A percentile compares a stretch with the other conserved stretches of the same genome.
Evolutionary conservation across 2,329 filamentous ascomycete genomes (phyloP).

Genomic region (Akanthomyces muscarius): DNA sequence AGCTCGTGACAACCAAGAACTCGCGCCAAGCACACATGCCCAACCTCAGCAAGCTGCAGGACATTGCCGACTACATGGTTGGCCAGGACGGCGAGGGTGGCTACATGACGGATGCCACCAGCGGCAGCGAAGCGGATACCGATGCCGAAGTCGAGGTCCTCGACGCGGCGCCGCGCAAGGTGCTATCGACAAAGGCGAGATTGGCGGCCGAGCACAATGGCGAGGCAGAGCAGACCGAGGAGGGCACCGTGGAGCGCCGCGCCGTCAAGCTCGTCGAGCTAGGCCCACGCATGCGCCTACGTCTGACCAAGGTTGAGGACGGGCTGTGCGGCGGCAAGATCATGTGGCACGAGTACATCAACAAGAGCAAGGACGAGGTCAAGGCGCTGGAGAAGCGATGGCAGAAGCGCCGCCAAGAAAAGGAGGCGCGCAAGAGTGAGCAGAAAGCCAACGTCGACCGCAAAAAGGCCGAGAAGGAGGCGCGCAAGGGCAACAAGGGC

Average conservation of each 20-base stretch:
- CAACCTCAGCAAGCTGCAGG: conserved; percentile 84
- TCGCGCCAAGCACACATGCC: conserved; percentile 68
- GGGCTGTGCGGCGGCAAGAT: conserved; percentile 84
- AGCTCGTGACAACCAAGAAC: conserved; percentile 59
- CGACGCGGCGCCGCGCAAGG: conserved; percentile 59
- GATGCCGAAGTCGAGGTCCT: conserved; percentile 91
- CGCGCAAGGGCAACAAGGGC: conserved; percentile 36
- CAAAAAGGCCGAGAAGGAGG: conserved; percentile 58
- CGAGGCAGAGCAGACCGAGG: conserved; percentile 42
- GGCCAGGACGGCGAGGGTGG: conserved; percentile 67
- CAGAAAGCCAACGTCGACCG: conserved; percentile 89
- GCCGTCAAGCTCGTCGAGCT: conserved; percentile 91
- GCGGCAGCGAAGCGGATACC: conserved; percentile 87
- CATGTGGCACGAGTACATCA: conserved; percentile 96
- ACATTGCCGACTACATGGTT: conserved; percentile 92
- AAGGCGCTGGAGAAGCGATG: conserved; percentile 77
- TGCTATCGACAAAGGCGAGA: conserved; percentile 51
- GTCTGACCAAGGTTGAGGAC: conserved; percentile 94
- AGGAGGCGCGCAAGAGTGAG: conserved; percentile 73
- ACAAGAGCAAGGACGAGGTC: conserved; percentile 76
- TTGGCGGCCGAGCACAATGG: conserved; percentile 37
- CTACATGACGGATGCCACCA: conserved; percentile 80
- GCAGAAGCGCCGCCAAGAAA: conserved; percentile 73
- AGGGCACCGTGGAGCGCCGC: conserved; percentile 69
- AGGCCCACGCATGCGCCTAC: conserved; percentile 81